Conservation (phyloP, 2,329 filamentous ascomycete species). For the Ophiostoma perfectum region DNA sequence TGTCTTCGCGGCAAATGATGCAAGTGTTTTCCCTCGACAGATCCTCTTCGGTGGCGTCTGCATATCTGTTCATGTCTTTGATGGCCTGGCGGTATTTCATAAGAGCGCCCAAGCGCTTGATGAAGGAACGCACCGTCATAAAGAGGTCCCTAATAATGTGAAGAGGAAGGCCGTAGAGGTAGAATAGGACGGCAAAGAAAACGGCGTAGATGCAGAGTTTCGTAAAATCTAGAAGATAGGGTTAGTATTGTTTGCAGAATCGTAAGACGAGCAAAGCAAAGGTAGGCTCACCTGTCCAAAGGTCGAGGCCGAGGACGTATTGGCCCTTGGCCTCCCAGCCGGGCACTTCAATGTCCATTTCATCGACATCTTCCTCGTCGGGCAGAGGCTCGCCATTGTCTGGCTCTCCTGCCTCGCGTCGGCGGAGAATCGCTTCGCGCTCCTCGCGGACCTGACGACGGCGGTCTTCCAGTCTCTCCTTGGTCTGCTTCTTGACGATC, state of each 20-base stretch:
- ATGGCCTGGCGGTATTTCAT: slow-evolving; percentile 87
- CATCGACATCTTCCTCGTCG: slow-evolving; percentile 68
- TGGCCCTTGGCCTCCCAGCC: slow-evolving; percentile 96
- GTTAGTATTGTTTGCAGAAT: no score
- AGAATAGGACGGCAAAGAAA: slow-evolving; percentile 90
- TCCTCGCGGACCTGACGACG: slow-evolving; percentile 61
- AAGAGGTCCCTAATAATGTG: slow-evolving; percentile 96
- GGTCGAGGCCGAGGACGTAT: slow-evolving; percentile 82
- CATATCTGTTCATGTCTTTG: slow-evolving; percentile 89
- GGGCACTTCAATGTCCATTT: slow-evolving; percentile 89
- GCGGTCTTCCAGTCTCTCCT: slow-evolving; percentile 60
- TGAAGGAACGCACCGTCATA: slow-evolving; percentile 85
- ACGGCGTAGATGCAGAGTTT: slow-evolving; percentile 84
- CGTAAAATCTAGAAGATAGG: slow-evolving; percentile 57
- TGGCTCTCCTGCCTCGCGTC: slow-evolving; percentile 38
- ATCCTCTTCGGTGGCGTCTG: slow-evolving; percentile 84
- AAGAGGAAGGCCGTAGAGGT: slow-evolving; percentile 91
- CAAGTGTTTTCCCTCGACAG: slow-evolving; percentile 83
- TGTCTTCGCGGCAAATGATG: slow-evolving; percentile 95
- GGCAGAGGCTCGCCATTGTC: slow-evolving; percentile 47
- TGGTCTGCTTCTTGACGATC: slow-evolving; percentile 69
- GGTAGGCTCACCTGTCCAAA: slow-evolving; percentile 49
- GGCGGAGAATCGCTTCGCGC: slow-evolving; percentile 47
- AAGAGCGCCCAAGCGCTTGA: slow-evolving; percentile 82
- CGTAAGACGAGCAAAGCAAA: no score